Evolutionary conservation across 164 flowering plant species (phyloP), one percentile per base, ranked within the genome.

Genomic region (Stephania cephalantha): DNA sequence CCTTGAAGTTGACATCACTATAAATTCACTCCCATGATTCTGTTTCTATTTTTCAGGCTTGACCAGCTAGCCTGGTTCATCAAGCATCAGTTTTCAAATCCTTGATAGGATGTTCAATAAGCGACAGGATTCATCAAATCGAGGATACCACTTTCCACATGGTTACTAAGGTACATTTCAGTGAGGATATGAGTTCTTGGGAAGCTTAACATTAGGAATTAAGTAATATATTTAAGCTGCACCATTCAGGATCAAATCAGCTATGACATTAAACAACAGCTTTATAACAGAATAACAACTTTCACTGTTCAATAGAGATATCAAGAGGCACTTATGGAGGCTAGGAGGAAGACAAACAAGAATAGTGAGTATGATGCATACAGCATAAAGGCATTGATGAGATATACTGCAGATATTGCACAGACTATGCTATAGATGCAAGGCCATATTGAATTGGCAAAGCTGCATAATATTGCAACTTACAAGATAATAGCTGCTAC

Each of bases 161-260:
- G 88, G 68, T 80, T 75, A 82, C 88, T 84, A n/a, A 45, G 97
- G 92, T 71, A n/a, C n/a, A 86, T 86, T 85, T 95, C 99, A 67
- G 93, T 84, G n/a, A 78, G 99, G 99, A 82, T n/a, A 95, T 95
- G 68, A 95, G 83, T 2, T 79, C 6, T 98, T 98, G 0, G 99
- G 99, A n/a, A 81, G 98, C 95, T 77, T 97, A n/a, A 97, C 99
- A 95, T 95, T 68, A 95, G 84, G 85, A n/a, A n/a, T n/a, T 95
- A 98, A 77, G 93, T 85, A 46, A 95, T 93, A 79, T 87, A 93
- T 85, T 95, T 98, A n/a, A n/a, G 83, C 99, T 95, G 97, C 89
- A 87, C 73, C 71, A 77, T 68, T 71, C 68, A 44, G 81, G 76
- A 76, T 30, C 52, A 53, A 71, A 61, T 67, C 74, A 71, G 78